phyloP scores from a whole-genome alignment of 2,329 filamentous ascomycete species.

The Cryphonectria parasitica region DNA sequence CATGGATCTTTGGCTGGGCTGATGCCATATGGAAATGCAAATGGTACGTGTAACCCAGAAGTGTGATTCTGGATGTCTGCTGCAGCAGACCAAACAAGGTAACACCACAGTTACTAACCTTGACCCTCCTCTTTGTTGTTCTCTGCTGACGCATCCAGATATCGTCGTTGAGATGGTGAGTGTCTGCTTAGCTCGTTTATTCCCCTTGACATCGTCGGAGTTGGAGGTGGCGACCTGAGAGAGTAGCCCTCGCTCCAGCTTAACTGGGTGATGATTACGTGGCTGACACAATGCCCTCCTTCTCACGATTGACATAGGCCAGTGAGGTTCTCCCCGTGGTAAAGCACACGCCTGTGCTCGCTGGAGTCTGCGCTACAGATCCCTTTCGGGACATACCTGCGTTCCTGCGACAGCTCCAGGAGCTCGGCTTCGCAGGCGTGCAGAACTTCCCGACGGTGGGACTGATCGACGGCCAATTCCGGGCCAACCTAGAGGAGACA shows the following conservation, averaged over 20 bases:
- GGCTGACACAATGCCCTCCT: background rate
- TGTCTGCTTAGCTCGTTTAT: background rate
- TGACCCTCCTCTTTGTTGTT: background rate
- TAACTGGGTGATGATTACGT: no score
- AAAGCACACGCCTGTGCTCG: slow-evolving; percentile 65
- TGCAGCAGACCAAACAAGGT: no score
- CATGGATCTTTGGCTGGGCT: slow-evolving; percentile 69
- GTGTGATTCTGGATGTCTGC: no score
- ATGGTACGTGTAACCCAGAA: slow-evolving; percentile 37
- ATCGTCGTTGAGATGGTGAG: slow-evolving; percentile 69
- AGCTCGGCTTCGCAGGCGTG: slow-evolving; percentile 68
- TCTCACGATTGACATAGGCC: slow-evolving; percentile 46
- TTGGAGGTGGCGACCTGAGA: background rate
- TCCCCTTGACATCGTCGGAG: no score
- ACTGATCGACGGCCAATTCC: slow-evolving; percentile 69
- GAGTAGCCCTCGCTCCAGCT: background rate
- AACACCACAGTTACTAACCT: background rate
- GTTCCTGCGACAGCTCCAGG: slow-evolving; percentile 64
- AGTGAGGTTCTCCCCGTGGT: slow-evolving; percentile 69
- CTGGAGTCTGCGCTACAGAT: slow-evolving; percentile 72
- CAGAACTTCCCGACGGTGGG: slow-evolving; percentile 78
- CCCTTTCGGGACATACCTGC: slow-evolving; percentile 65
- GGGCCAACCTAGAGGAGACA: slow-evolving; percentile 70
- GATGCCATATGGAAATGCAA: slow-evolving; percentile 74
- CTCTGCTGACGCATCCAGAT: slow-evolving; percentile 39